Conservation (phyloP, 2,329 filamentous ascomycete species). For the Monosporascus sp. region DNA sequence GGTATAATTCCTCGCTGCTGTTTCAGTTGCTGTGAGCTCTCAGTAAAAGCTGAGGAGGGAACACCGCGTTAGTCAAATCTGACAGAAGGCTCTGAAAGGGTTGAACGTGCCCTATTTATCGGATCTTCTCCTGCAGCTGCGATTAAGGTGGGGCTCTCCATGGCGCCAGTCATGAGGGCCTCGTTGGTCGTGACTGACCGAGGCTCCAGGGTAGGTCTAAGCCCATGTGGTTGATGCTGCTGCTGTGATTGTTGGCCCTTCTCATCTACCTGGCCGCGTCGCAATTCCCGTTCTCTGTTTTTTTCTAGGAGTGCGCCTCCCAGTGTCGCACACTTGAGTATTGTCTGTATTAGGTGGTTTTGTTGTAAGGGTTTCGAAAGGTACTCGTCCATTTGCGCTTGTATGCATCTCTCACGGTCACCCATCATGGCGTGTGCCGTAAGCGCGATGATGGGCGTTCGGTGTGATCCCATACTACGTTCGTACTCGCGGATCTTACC, state of each 20-base stretch:
- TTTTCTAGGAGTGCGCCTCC: slow-evolving; percentile 78
- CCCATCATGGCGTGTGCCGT: slow-evolving; percentile 99
- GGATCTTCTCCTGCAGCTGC: slow-evolving; percentile 56
- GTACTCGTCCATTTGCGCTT: slow-evolving; percentile 99
- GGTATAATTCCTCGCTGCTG: slow-evolving; percentile 4
- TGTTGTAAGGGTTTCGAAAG: slow-evolving; percentile 94
- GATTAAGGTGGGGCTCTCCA: slow-evolving; percentile 59
- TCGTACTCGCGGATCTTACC: slow-evolving; percentile 96
- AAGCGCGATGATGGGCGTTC: slow-evolving; percentile 92
- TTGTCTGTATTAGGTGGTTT: slow-evolving; percentile 95
- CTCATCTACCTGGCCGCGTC: slow-evolving; percentile 40
- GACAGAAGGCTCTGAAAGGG: slow-evolving; percentile 36
- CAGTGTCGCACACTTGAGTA: slow-evolving; percentile 91
- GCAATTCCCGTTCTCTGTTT: slow-evolving; percentile 57
- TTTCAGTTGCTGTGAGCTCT: slow-evolving; percentile 28
- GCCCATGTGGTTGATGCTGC: not conserved
- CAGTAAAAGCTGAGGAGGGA: slow-evolving; percentile 22
- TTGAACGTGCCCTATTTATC: slow-evolving; percentile 45
- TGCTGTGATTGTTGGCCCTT: slow-evolving; percentile 36
- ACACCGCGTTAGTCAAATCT: slow-evolving; percentile 22
- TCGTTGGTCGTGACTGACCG: slow-evolving; percentile 68
- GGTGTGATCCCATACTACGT: slow-evolving; percentile 68
- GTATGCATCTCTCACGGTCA: slow-evolving; percentile 95
- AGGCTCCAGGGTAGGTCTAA: slow-evolving; percentile 35
- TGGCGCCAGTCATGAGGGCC: slow-evolving; percentile 44